Conservation (phyloP, 2,329 filamentous ascomycete genomes). For the Microsporum audouinii region DNA sequence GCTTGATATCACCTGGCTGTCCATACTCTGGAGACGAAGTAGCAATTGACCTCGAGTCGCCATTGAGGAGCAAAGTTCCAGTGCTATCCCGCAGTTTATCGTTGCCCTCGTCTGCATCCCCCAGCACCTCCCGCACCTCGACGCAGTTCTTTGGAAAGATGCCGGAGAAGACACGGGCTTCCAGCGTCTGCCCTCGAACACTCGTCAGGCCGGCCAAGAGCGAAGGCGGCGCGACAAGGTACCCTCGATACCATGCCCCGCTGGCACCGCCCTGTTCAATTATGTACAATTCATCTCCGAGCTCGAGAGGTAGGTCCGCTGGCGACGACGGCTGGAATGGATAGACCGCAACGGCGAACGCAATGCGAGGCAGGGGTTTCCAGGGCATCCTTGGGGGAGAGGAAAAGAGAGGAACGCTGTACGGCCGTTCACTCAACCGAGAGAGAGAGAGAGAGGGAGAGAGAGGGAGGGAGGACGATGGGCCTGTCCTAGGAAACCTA, state of each 20-base stretch:
- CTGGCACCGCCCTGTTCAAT: conserved; percentile 84
- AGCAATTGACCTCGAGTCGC: conserved; percentile 14
- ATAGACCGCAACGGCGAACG: conserved; percentile 92
- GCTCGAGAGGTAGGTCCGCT: conserved; percentile 88
- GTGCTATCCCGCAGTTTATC: conserved; percentile 19
- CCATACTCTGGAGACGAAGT: not conserved
- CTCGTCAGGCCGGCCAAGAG: conserved; percentile 84
- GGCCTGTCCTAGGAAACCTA: too few species aligned
- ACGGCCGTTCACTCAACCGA: not conserved
- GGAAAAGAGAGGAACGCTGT: too few species aligned
- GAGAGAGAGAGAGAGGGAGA: not conserved
- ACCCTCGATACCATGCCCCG: conserved; percentile 87
- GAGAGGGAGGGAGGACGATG: too few species aligned
- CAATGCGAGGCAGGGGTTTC: conserved; percentile 92
- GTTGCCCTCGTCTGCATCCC: conserved; percentile 47
- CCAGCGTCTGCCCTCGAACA: conserved; percentile 81
- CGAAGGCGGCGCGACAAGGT: conserved; percentile 87
- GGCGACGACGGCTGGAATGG: conserved; percentile 79
- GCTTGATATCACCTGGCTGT: conserved; percentile 3
- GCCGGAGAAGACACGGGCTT: conserved; percentile 94
- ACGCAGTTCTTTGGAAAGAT: conserved; percentile 94
- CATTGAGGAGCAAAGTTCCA: conserved; percentile 21
- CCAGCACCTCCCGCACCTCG: conserved; percentile 83
- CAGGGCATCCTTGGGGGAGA: conserved; percentile 63
- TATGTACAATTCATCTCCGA: conserved; percentile 97